Base-by-base conservation (phyloP, 192 early-diverging fungal genomes). In the Mortierella hygrophila region DNA sequence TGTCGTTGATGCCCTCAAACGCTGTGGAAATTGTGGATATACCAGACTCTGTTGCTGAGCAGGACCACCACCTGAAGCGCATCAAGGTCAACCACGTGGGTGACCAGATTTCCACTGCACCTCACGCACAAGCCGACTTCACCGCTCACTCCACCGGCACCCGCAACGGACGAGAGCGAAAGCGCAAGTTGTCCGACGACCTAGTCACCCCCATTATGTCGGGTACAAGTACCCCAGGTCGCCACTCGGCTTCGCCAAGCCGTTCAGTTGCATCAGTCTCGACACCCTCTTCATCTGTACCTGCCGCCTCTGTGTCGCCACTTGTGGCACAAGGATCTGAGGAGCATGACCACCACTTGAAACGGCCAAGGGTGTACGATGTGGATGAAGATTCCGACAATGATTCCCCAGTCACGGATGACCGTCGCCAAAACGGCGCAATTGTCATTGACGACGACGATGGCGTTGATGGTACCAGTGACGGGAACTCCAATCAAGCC, bases 141-240 rank as follows among this genome's bases (percentile, higher is more conserved):
- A 32, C 60, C 6, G 26, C 26, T 32, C 60, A 29, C 60, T 32
- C 60, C 26, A 32, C 60, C 26, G 16, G n/a, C 29, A 15, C 60
- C 13, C 26, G 29, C n/a, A 65, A 32, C 60, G 60, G 60, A 65
- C n/a, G 29, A 65, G 60, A 65, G 52, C 70, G 72, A 41, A 80
- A 80, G 60, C 78, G 72, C 63, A 80, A 52, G 78, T 71, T 74
- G 47, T 80, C 78, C 32, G 78, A 80, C 46, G 78, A 80, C 69
- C 42, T 57, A 16, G 32, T 42, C 18, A 68, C 78, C 7, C 60
- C 78, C 8, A 37, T 73, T 20, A 72, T 72, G 35, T 80, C 78
- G 37, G 72, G 78, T 49, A 63, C 78, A 60, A 80, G 78, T 46
- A 80, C 78, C 21, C 78, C 78, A 47, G 72, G 78, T 8, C 72